These are phyloP conservation scores for Kodamaea arcana DNA, from an alignment of 1,139 yeast genomes.

Conservation along the genomic window DNA sequence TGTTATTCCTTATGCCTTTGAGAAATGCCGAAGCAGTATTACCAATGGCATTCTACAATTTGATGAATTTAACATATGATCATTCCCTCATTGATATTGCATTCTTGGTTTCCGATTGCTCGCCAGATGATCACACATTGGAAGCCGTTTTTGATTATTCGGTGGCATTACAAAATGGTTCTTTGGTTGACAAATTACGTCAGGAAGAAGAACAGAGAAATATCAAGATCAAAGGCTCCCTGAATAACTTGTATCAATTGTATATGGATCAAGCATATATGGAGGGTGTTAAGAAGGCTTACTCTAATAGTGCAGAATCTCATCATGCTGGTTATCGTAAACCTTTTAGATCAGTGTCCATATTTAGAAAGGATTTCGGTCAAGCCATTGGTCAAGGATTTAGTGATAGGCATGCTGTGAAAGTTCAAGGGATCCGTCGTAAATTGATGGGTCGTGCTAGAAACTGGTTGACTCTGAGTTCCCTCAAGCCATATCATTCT, in stretches of 20 bases:
- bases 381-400: conserved; percentile 51
- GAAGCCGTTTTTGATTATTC: conserved; percentile 64
- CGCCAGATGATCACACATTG: conserved; percentile 69
- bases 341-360: conserved; percentile 74
- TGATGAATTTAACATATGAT: conserved; percentile 82
- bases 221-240: conserved; percentile 42
- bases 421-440: conserved; percentile 53
- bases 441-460: conserved; percentile 54
- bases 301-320: conserved; percentile 48
- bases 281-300: conserved; percentile 52
- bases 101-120: conserved; percentile 80
- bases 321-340: conserved; percentile 58
- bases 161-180: conserved; percentile 67
- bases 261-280: conserved; percentile 70
- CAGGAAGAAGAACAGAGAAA: conserved; percentile 31
- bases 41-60: conserved; percentile 78
- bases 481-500: conserved; percentile 50
- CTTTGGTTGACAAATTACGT: conserved; percentile 48
- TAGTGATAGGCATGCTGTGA: conserved; percentile 51
- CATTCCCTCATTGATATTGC: conserved; percentile 80
- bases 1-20: conserved; percentile 70
- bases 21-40: conserved; percentile 78
- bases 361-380: conserved; percentile 76
- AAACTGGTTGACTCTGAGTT: conserved; percentile 51
- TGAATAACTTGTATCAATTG: conserved; percentile 54